phyloP scores from a whole-genome alignment of 2,329 filamentous ascomycete genomes.

The Graphilbum sp. region DNA sequence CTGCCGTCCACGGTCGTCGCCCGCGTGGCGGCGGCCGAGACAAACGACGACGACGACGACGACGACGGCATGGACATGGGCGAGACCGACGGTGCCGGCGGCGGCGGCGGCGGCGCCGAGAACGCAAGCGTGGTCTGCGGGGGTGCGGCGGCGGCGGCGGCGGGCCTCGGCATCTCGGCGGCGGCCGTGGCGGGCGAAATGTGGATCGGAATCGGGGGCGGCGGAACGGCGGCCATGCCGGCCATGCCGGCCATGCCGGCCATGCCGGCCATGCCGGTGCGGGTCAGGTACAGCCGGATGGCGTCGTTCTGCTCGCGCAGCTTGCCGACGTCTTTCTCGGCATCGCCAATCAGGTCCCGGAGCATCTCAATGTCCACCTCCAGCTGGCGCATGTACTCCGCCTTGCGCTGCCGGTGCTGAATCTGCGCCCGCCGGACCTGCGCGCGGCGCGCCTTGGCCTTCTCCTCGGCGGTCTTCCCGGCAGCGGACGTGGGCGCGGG shows the following conservation, averaged over 20 bases:
- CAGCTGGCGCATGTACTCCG: constrained; percentile 36
- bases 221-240: too few relatives aligned
- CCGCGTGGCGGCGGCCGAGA: neutral
- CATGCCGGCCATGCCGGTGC: too few relatives aligned
- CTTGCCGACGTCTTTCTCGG: constrained; percentile 21
- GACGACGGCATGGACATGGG: neutral
- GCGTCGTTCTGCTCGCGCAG: constrained; percentile 26
- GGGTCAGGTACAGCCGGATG: constrained; percentile 20
- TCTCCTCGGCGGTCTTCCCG: constrained; percentile 16
- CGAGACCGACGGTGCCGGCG: neutral
- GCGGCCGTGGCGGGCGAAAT: too few relatives aligned
- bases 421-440: constrained; percentile 38
- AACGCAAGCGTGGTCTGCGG: too few relatives aligned
- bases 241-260: too few relatives aligned
- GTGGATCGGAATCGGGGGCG: too few relatives aligned
- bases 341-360: constrained; percentile 27
- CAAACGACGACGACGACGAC: neutral
- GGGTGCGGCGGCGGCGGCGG: too few relatives aligned
- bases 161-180: too few relatives aligned
- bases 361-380: constrained; percentile 32
- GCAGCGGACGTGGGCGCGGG: neutral
- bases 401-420: constrained; percentile 38
- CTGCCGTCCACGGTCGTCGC: neutral
- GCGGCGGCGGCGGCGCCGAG: too few relatives aligned
- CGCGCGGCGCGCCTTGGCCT: constrained; percentile 25